Evolutionary conservation across 1,284 basidiomycete genomes (phyloP).

Genomic region (Cutaneotrichosporon dermatis): DNA sequence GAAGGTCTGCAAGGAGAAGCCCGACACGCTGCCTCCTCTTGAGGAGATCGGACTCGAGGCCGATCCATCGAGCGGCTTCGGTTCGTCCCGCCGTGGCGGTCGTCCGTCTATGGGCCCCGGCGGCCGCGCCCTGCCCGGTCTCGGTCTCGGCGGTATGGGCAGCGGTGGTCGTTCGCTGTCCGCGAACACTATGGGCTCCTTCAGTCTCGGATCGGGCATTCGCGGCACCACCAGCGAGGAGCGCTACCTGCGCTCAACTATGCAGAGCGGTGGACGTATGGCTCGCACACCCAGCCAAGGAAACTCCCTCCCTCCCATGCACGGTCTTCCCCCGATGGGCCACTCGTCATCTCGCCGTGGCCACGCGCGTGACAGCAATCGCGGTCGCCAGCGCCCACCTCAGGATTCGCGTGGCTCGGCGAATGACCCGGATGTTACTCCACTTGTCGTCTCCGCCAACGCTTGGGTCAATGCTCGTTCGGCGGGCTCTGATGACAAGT

Average conservation of each 20-base stretch:
- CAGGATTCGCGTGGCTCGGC: conserved; percentile 24
- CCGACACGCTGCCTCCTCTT: conserved; percentile 79
- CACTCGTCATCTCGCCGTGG: conserved; percentile 21
- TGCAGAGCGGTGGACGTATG: conserved; percentile 49
- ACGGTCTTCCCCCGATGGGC: neutral
- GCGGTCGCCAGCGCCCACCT: conserved; percentile 39
- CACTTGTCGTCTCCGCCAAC: conserved; percentile 71
- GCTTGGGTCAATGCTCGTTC: conserved; percentile 63
- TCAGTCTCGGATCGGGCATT: conserved; percentile 58
- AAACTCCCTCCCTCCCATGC: conserved; percentile 2
- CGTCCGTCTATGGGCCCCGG: conserved; percentile 40
- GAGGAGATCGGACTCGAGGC: conserved; percentile 89
- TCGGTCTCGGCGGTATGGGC: conserved; percentile 54
- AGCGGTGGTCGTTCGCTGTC: neutral
- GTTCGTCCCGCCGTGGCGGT: conserved; percentile 28
- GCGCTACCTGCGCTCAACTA: conserved; percentile 53
- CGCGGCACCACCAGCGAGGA: conserved; percentile 61
- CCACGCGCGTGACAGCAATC: conserved; percentile 33
- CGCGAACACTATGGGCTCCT: conserved; percentile 43
- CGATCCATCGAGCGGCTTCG: conserved; percentile 51
- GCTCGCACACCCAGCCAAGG: conserved; percentile 49
- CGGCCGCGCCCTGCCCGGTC: conserved; percentile 54
- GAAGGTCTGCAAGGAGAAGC: conserved; percentile 90
- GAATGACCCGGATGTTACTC: conserved; percentile 58
- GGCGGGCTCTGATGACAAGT: conserved; percentile 58